A percentile compares a stretch with the other conserved stretches of the same genome.
Evolutionary conservation across 257 asterid genomes (phyloP).

Genomic region (Solanum virginianum): DNA sequence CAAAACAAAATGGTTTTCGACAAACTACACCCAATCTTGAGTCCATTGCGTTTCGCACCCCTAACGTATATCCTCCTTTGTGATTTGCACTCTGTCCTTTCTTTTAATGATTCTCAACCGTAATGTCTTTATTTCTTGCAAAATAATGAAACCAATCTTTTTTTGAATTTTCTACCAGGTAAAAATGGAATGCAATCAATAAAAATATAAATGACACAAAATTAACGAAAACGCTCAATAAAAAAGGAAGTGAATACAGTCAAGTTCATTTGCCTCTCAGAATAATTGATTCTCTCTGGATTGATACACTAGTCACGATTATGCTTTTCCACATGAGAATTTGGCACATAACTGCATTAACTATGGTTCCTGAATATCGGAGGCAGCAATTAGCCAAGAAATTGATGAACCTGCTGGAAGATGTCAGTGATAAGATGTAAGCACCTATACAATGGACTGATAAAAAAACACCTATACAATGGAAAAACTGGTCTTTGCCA

Average conservation of each 20-base stretch:
- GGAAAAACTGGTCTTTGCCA: background rate
- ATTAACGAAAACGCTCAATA: background rate
- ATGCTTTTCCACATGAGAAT: constrained; percentile 31
- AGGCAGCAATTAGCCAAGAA: constrained; percentile 95
- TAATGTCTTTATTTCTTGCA: background rate
- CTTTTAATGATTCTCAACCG: background rate
- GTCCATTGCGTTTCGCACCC: background rate
- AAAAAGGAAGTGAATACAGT: background rate
- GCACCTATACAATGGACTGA: background rate
- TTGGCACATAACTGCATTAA: constrained; percentile 94
- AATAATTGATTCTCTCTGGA: background rate
- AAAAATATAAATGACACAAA: background rate
- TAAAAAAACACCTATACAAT: background rate
- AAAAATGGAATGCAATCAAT: background rate
- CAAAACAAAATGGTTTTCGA: background rate
- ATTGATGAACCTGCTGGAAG: constrained; percentile 84
- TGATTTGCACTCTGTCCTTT: background rate
- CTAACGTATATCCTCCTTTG: background rate
- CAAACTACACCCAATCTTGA: background rate
- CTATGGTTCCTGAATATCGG: constrained; percentile 82
- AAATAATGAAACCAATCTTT: background rate
- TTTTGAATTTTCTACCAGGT: background rate
- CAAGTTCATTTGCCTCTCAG: background rate
- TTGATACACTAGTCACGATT: background rate
- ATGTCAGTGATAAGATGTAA: constrained; percentile 82